These are phyloP conservation scores for Dionaea muscipula DNA, from an alignment of 179 eudicot genomes.

Conservation along the genomic window DNA sequence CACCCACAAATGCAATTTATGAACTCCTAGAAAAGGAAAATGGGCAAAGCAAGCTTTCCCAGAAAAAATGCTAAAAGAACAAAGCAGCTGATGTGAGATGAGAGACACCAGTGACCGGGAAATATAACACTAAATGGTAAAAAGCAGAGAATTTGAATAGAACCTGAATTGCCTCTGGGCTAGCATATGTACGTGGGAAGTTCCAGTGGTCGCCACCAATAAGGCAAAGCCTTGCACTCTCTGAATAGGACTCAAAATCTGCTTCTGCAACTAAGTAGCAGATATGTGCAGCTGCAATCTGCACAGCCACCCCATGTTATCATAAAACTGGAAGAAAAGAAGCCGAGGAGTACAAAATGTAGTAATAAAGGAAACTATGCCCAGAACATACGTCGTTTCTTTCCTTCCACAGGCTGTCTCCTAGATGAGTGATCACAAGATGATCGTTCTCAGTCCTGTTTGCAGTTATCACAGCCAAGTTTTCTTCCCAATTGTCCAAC, in stretches of 20 bases:
- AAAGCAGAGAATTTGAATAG: slow-evolving; percentile 10
- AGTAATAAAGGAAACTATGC: slow-evolving; percentile 5
- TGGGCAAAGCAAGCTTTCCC: too few species aligned
- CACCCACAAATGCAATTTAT: too few species aligned
- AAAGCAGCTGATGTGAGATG: too few species aligned
- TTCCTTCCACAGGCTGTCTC: slow-evolving; percentile 88
- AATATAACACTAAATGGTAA: not conserved
- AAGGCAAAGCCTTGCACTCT: slow-evolving; percentile 80
- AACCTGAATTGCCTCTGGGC: slow-evolving; percentile 98
- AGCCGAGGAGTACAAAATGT: not conserved
- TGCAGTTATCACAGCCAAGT: slow-evolving; percentile 81
- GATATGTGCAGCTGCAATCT: slow-evolving; percentile 87
- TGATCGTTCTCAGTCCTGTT: slow-evolving; percentile 95
- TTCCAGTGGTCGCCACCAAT: slow-evolving; percentile 93
- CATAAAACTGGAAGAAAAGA: not conserved
- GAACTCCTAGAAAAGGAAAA: too few species aligned
- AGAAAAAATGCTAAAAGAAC: too few species aligned
- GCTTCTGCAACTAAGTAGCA: slow-evolving; percentile 95
- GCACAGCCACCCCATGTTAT: slow-evolving; percentile 14
- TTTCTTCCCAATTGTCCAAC: slow-evolving; percentile 91
- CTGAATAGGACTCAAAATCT: slow-evolving; percentile 69
- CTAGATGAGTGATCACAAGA: slow-evolving; percentile 84
- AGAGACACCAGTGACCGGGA: too few species aligned
- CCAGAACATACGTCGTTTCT: slow-evolving; percentile 53
- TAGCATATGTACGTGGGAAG: slow-evolving; percentile 78